These are phyloP conservation scores for Hypericum androsaemum DNA, from an alignment of 345 rosid species.

Conservation along the genomic window DNA sequence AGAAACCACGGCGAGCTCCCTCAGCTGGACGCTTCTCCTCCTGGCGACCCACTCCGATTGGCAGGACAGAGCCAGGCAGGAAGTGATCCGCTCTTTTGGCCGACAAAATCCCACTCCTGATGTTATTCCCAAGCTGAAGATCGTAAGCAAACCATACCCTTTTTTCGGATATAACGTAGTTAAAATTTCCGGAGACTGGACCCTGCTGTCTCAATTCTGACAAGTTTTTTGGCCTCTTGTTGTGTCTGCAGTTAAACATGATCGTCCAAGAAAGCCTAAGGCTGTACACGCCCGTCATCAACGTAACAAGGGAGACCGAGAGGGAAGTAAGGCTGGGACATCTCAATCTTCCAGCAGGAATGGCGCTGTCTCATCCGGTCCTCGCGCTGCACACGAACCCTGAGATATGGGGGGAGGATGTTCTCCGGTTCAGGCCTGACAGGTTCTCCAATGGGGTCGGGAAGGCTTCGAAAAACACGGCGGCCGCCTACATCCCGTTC, in stretches of 20 bases:
- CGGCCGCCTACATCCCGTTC: background rate
- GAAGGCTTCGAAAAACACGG: background rate
- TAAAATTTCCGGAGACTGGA: too few relatives aligned
- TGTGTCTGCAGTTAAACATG: constrained; percentile 1
- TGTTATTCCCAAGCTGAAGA: background rate
- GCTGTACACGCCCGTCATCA: background rate
- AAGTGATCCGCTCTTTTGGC: background rate
- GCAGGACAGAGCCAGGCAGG: constrained; percentile 5
- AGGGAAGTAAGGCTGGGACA: background rate
- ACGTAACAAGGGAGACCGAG: background rate
- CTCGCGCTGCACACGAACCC: constrained; percentile 2
- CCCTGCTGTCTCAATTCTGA: too few relatives aligned
- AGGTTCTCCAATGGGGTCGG: constrained; percentile 6
- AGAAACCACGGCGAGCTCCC: background rate
- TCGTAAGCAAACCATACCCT: background rate
- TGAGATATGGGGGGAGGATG: background rate
- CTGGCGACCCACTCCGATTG: constrained; percentile 1
- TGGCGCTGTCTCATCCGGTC: background rate
- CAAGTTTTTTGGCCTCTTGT: too few relatives aligned
- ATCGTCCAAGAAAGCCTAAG: constrained; percentile 1
- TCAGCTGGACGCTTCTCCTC: constrained; percentile 1
- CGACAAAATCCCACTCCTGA: background rate
- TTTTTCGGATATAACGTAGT: too few relatives aligned
- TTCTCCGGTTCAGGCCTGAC: background rate
- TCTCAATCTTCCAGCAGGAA: background rate